A percentile compares a stretch with the other conserved stretches of the same genome.
phyloP scores from a whole-genome alignment of 1,284 basidiomycete genomes.

The Malassezia caprae region DNA sequence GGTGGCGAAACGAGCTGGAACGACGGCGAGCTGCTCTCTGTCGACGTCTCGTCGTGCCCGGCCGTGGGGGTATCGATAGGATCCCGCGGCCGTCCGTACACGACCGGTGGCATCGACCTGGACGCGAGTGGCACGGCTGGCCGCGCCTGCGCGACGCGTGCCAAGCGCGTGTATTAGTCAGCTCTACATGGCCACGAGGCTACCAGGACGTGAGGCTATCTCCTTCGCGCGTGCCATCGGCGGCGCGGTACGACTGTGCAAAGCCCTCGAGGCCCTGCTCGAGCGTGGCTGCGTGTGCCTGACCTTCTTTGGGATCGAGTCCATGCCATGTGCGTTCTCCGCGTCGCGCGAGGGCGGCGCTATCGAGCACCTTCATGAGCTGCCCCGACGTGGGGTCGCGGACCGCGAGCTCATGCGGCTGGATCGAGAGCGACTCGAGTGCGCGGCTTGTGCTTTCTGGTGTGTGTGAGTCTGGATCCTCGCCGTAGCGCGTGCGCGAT shows the following conservation, averaged over 20 bases:
- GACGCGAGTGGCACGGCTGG: not conserved
- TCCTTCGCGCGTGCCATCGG: slow-evolving; percentile 19
- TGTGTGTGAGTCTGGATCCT: slow-evolving; percentile 24
- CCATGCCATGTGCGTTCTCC: slow-evolving; percentile 67
- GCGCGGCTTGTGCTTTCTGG: not conserved
- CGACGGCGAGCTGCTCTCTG: slow-evolving; percentile 11
- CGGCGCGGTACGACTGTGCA: slow-evolving; percentile 66
- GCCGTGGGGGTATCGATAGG: not conserved
- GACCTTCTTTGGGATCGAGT: slow-evolving; percentile 66
- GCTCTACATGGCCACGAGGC: not conserved
- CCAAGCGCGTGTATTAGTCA: not conserved
- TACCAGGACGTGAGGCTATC: not conserved
- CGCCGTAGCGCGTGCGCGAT: slow-evolving; percentile 60
- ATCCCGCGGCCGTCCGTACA: slow-evolving; percentile 3
- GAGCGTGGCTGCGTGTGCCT: slow-evolving; percentile 61
- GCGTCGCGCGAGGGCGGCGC: slow-evolving; percentile 55
- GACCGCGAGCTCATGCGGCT: slow-evolving; percentile 51
- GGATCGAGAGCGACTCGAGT: not conserved
- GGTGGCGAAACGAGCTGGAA: slow-evolving; percentile 14
- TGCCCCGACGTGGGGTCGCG: slow-evolving; percentile 58
- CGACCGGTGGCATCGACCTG: slow-evolving; percentile 1
- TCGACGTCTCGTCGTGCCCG: not conserved
- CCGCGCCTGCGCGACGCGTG: slow-evolving; percentile 8
- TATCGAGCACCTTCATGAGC: slow-evolving; percentile 51
- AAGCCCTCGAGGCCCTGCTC: slow-evolving; percentile 84